Conservation (phyloP, 2,329 filamentous ascomycete genomes). For the Drechmeria coniospora region DNA sequence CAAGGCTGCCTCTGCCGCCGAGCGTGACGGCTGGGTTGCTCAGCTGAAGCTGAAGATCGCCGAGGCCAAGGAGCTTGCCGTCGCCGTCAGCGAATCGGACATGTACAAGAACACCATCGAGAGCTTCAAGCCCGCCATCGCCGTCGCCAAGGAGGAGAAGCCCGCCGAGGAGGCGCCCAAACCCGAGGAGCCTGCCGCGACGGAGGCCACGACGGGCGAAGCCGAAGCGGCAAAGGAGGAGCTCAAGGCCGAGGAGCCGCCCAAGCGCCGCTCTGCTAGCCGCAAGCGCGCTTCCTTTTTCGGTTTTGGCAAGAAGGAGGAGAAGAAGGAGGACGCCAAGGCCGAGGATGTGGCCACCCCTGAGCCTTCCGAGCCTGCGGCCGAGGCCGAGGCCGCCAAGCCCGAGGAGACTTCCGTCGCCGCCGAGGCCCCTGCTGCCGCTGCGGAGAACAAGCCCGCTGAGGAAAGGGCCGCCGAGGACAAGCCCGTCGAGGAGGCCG, state of each 20-base stretch:
- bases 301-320: conserved; percentile 42
- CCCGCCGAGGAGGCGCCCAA: conserved; percentile 17
- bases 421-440: conserved; percentile 18
- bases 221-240: conserved; percentile 27
- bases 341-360: conserved; percentile 17
- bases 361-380: conserved; percentile 18
- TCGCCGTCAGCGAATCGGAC: conserved; percentile 61
- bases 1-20: conserved; percentile 58
- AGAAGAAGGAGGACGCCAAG: conserved; percentile 23
- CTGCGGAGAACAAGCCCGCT: conserved; percentile 16
- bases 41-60: conserved; percentile 69
- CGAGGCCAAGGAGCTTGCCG: conserved; percentile 70
- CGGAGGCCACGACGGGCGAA: conserved; percentile 19
- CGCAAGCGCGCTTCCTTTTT: conserved; percentile 53
- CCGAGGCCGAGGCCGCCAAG: conserved; percentile 16
- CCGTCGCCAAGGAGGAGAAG: conserved; percentile 14
- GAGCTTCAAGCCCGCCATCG: conserved; percentile 40
- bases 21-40: conserved; percentile 86
- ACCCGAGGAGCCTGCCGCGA: conserved; percentile 20
- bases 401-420: conserved; percentile 21
- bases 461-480: conserved; percentile 17
- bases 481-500: conserved; percentile 21
- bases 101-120: conserved; percentile 78
- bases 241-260: conserved; percentile 38
- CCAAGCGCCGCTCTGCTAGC: conserved; percentile 48